Percentiles rank a stretch among this genome's conserved stretches.
These are phyloP conservation scores for Pseudofabraea citricarpa DNA, from an alignment of 2,329 filamentous ascomycete species.

Conservation along the genomic window DNA sequence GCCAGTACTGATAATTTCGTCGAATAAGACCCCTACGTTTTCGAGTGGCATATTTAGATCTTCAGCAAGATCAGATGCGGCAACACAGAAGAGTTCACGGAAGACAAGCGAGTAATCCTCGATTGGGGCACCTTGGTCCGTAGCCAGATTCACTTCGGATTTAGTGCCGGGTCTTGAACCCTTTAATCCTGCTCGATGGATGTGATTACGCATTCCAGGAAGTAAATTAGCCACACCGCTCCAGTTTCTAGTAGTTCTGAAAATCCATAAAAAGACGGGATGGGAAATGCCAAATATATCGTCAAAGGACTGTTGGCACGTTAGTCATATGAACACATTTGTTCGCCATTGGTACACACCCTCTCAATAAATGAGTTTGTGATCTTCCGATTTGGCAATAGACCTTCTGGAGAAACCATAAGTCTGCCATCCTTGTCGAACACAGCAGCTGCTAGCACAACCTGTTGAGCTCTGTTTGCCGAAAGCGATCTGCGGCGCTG, in stretches of 20 bases:
- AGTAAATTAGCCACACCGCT: constrained; percentile 61
- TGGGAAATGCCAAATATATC: constrained; percentile 75
- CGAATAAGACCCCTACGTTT: constrained; percentile 65
- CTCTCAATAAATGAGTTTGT: constrained; percentile 71
- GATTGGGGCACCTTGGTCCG: constrained; percentile 52
- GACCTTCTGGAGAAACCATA: constrained; percentile 64
- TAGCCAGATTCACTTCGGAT: constrained; percentile 40
- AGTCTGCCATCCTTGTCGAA: constrained; percentile 64
- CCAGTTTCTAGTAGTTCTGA: constrained; percentile 78
- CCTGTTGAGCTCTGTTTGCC: constrained; percentile 42
- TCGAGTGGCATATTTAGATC: constrained; percentile 59
- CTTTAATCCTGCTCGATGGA: constrained; percentile 45
- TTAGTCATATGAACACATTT: background rate
- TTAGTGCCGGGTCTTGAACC: constrained; percentile 29
- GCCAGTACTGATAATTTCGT: constrained; percentile 69
- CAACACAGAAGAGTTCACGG: constrained; percentile 77
- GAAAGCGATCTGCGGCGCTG: constrained; percentile 20
- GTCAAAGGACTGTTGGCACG: constrained; percentile 45
- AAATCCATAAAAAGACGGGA: constrained; percentile 83
- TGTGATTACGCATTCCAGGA: constrained; percentile 65
- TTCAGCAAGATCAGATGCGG: constrained; percentile 68
- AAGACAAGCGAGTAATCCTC: constrained; percentile 72
- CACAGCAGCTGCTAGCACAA: constrained; percentile 53
- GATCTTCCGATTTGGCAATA: constrained; percentile 69
- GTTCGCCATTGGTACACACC: constrained; percentile 30